Evolutionary conservation across 1,284 basidiomycete species (phyloP), one percentile per base, ranked within the genome.

Genomic region (Ganoderma leucocontextum): DNA sequence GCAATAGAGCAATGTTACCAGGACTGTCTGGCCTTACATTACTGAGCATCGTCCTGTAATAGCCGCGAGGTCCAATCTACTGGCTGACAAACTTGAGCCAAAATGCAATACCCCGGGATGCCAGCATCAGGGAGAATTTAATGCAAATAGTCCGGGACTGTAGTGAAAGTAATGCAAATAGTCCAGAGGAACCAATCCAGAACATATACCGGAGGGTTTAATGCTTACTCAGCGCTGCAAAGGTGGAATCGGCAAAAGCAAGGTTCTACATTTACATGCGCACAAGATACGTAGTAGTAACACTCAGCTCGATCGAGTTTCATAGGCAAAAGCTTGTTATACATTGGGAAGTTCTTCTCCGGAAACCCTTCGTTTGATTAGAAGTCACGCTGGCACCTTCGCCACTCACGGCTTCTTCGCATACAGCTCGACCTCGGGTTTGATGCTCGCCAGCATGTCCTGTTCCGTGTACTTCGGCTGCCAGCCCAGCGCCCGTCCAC

Each of bases 401-500:
- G 38, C 38, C 38, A 12, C 55, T 19, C 19, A 57, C 62, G 35
- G 12, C 59, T 33, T 17, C 66, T 67, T 49, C 57, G 69, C 39
- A 19, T 71, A 49, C 19, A 66, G 68, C 66, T 75, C 77, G 1
- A 78, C 71, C 63, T 80, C 79, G 0, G 76, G 65, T 42, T 76
- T 74, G 67, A 83, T 75, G 62, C 78, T 79, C 58, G 74, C 74
- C 17, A 80, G 61, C 71, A 83, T 75, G 66, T 82, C 81, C 65
- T 71, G 67, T 15, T 74, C 79, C 12, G 73, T 78, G 52, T 79
- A 67, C 62, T 71, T 77, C 39, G 81, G 79, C 60, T 76, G 76
- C 81, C 82, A 83, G 1, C 85, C 85, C 38, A 87, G 78, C 22
- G 77, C 73, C 59, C 81, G 79, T 6, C 79, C 78, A 59, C 82